Evolutionary conservation across 768 basidiomycete genomes (phyloP), one percentile per base, ranked within the genome.

Genomic region (Tylopilus cervinicoccineus): DNA sequence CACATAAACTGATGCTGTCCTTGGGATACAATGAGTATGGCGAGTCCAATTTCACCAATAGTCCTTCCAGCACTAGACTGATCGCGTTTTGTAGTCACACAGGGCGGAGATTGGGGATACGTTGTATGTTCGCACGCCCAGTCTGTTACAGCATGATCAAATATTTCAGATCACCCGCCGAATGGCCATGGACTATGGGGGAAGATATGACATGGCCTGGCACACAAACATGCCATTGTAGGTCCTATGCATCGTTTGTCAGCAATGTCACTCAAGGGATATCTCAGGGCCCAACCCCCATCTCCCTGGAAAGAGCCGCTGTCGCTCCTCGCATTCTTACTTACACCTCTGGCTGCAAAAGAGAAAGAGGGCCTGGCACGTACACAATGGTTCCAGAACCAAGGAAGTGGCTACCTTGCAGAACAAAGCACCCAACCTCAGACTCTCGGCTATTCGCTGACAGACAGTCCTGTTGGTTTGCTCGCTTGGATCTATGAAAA

Each of bases 401-500:
- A 46, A 14, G 69, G 69, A 1, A n/a, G 4, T 0, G 73, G 69
- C 7, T 74, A 74, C 47, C 49, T 48, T 4, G 13, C 4, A 0
- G 45, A 54, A 31, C 71, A 74, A 28, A 38, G 43, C n/a, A 78
- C 76, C 4, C 68, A 73, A 49, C 77, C 77, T 0, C 77, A 78
- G 51, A 78, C 77, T 0, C 54, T 78, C 2, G 79, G 76, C 0
- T 83, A 83, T 53, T 51, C 67, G 17, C 63, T 82, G 6, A 65
- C 76, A 0, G 81, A 84, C 52, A 81, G 79, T 5, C 81, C 81
- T 6, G 72, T 70, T 7, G 80, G 76, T 7, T 56, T 78, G 24
- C 66, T 78, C 6, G 75, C 67, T 0, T 78, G 77, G 76, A 73
- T 78, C 9, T 78, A 77, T 38, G 76, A 77, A 54, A 77, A 78